Evolutionary conservation across 441 rosid genomes (phyloP), one percentile per base, ranked within the genome.

Genomic region (Syzygium malaccense): DNA sequence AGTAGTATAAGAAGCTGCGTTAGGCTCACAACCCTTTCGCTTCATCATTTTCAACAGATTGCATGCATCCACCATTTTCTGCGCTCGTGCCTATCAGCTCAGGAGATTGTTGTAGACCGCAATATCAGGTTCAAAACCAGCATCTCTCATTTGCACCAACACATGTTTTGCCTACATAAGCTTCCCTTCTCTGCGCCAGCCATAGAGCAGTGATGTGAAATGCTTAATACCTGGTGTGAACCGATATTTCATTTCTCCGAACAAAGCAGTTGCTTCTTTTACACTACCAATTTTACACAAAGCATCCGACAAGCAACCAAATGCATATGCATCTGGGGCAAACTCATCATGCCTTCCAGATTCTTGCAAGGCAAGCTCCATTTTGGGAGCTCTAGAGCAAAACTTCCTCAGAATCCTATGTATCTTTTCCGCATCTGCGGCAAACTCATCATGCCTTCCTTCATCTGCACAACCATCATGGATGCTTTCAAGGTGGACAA

Each of bases 151-250:
- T 93, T 96, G 99, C 55, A 95, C 95, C 94, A 97, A 90, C 83
- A 96, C 95, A 91, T 93, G 89, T 87, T 91, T 96, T 87, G 99
- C 99, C 93, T 97, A 98, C 90, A 95, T 85, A 85, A 96, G 88
- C 95, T 95, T 95, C 89, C 98, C 98, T 93, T 96, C 97, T 66
- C 92, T 93, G 86, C 99, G 96, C 99, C 99, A 96, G 91, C 98
- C 99, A 87, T 97, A 94, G 91, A 97, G 89, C 94, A 97, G 91
- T 17, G 94, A 94, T 18, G 99, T 96, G 53, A 96, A 96, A 91
- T 93, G 94, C 92, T 89, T 92, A 66, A 96, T 91, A 91, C 88
- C 92, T 6, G 96, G 98, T 32, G 85, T 87, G 90, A 94, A 96
- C 85, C 89, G 94, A 84, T 86, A 92, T 57, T 93, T 93, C 97